Evolutionary conservation across 2,329 filamentous ascomycete species (phyloP).

Genomic region (Ascomycota sp.): DNA sequence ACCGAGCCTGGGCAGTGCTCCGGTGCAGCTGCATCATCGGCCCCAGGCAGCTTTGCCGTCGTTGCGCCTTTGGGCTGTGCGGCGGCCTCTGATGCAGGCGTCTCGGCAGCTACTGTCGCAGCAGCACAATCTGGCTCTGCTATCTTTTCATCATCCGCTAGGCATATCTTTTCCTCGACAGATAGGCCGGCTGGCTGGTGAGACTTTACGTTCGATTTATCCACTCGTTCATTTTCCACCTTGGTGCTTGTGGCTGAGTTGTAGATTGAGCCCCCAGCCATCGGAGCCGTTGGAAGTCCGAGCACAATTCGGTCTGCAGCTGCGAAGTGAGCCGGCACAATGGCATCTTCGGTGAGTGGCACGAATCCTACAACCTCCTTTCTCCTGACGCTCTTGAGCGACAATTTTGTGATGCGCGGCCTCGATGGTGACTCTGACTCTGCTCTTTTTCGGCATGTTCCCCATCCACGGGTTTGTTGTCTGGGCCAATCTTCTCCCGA

Average conservation of each 20-base stretch:
- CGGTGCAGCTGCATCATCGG: background rate
- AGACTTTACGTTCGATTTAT: no score
- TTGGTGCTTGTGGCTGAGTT: no score
- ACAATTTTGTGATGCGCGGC: slow-evolving; percentile 18
- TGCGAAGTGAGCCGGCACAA: slow-evolving; percentile 1
- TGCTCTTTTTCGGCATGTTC: background rate
- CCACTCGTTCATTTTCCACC: no score
- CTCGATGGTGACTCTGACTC: slow-evolving; percentile 1
- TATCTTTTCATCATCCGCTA: no score
- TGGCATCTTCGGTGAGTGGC: slow-evolving; percentile 4
- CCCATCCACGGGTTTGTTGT: no score
- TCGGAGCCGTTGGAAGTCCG: no score
- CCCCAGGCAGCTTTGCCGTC: background rate
- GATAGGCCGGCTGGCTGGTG: no score
- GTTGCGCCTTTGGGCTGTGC: background rate
- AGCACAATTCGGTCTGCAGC: no score
- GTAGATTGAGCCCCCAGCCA: no score
- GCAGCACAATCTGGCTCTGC: no score
- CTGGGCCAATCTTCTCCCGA: background rate
- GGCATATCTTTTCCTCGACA: no score
- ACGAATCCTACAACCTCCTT: slow-evolving; percentile 24
- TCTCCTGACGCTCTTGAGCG: slow-evolving; percentile 22
- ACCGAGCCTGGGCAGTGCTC: background rate
- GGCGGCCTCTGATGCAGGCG: background rate
- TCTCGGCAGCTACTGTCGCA: no score